Base-by-base conservation (phyloP, 305 asterid species). In the Rubia occidens region DNA sequence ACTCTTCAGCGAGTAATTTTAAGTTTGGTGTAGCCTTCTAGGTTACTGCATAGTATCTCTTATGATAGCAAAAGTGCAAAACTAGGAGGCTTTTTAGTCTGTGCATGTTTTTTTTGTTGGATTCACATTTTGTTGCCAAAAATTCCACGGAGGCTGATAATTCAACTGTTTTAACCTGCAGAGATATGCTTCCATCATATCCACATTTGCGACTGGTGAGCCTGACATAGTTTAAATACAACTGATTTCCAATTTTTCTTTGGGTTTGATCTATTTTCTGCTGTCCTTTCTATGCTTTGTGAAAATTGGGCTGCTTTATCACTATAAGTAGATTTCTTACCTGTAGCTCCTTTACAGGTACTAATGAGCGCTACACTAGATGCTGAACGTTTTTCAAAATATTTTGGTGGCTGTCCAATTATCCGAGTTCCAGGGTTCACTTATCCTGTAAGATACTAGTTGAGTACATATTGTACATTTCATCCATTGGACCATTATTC, bases 281-380 rank as follows among this genome's bases (percentile, higher is more conserved):
- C 4, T 67, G 40, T 44, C 51, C 45, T 54, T 53, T 67, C 29
- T 67, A 11, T 67, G 35, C 71, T n/a, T 32, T 55, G 47, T 35
- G 35, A 49, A 32, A 60, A 35, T 18, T 53, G 29, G 26, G 20
- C 56, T 67, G 56, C 15, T 47, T 47, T 4, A 14, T 35, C 20
- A 42, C 49, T 24, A 26, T 45, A 29, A 17, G 24, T n/a, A 42
- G 26, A 14, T 60, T 44, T 53, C 76, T 78, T 44, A 67, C 68
- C 15, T 42, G 32, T 72, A 79, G 59, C 68, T 73, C 69, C 59
- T 71, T 72, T 76, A 61, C 88, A 94, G 98, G 84, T 94, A 68
- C 72, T 95, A 76, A 95, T 95, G 99, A 95, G 99, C 77, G 98
- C 99, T 79, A 91, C 99, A 77, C 78, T 91, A 70, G 99, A 91